Evolutionary conservation across 139 green algal species (phyloP), one percentile per base, ranked within the genome.

Genomic region (Spirogloea muscicola): DNA sequence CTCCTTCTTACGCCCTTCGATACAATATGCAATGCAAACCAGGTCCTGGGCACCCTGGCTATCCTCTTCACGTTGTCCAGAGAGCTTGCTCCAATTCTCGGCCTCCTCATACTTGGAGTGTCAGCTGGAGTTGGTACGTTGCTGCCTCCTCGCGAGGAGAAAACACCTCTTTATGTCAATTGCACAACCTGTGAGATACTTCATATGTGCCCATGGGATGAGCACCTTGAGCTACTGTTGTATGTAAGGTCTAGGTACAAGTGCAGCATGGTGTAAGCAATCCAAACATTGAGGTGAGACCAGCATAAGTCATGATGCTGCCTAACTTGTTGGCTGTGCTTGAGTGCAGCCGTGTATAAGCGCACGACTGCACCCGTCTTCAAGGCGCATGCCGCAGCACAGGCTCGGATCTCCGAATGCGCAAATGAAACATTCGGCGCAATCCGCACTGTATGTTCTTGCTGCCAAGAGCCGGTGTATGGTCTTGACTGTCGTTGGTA

Each of bases 381-480:
- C 18, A 51, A 31, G 58, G 10, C 16, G 18, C 29, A 65, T 33
- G 38, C 3, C n/a, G 7, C 18, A 21, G 25, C 69, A 18, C 69
- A 77, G 44, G 69, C 38, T 31, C 57, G 44, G n/a, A 55, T 72
- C 60, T 36, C 21, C 38, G 69, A 77, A 18, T 13, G 16, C 21
- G 69, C 69, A 37, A 65, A 64, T 31, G 69, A 77, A 39, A 77
- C 69, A 58, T 77, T 77, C 69, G 13, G 25, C 68, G 62, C 69
- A 25, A 74, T 74, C 36, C 65, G 65, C 31, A 74, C 65, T 6
- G 65, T 74, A 37, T 10, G 48, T 9, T 64, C n/a, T n/a, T n/a
- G n/a, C n/a, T n/a, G n/a, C 21, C 21, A 31, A 21, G 21, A 21
- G 21, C 46, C 46, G 21, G 21, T 55, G 21, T 21, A 31, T 31